A percentile compares a stretch with the other conserved stretches of the same genome.
Evolutionary conservation across 257 asterid genomes (phyloP).

Genomic region (Primulina eburnea): DNA sequence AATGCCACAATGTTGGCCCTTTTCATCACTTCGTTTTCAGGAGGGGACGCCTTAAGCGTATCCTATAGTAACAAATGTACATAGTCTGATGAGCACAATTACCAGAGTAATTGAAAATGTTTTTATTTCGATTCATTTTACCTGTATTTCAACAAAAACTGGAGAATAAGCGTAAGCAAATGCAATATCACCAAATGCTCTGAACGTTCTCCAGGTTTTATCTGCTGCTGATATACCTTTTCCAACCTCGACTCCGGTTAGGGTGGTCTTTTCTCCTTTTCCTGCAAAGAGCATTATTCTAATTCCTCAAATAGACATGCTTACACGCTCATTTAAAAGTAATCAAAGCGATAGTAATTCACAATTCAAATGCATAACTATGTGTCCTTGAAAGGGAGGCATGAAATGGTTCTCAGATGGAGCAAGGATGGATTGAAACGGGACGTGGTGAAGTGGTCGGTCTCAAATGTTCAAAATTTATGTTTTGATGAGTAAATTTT

Average conservation of each 20-base stretch:
- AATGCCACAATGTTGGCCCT: constrained; percentile 49
- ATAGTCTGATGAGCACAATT: background rate
- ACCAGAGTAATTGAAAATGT: no score
- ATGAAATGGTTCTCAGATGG: background rate
- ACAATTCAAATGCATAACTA: background rate
- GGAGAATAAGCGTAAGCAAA: constrained; percentile 66
- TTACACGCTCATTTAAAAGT: background rate
- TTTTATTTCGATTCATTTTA: background rate
- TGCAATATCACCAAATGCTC: constrained; percentile 68
- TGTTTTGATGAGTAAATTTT: no score
- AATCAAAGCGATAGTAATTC: background rate
- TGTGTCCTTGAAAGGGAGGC: background rate
- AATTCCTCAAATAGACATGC: background rate
- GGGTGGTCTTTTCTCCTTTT: constrained; percentile 38
- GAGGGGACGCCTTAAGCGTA: constrained; percentile 50
- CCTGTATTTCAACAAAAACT: constrained; percentile 71
- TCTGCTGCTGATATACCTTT: constrained; percentile 45
- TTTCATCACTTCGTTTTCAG: constrained; percentile 67
- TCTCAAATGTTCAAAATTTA: background rate
- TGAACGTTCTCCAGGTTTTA: constrained; percentile 60
- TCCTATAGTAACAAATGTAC: constrained; percentile 28
- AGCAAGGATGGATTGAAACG: background rate
- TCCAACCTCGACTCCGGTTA: constrained; percentile 54
- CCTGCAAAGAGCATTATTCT: constrained; percentile 29
- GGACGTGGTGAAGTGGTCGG: background rate